Evolutionary conservation across 1,139 yeast species (phyloP).

Genomic region (Diutina neorugosa): DNA sequence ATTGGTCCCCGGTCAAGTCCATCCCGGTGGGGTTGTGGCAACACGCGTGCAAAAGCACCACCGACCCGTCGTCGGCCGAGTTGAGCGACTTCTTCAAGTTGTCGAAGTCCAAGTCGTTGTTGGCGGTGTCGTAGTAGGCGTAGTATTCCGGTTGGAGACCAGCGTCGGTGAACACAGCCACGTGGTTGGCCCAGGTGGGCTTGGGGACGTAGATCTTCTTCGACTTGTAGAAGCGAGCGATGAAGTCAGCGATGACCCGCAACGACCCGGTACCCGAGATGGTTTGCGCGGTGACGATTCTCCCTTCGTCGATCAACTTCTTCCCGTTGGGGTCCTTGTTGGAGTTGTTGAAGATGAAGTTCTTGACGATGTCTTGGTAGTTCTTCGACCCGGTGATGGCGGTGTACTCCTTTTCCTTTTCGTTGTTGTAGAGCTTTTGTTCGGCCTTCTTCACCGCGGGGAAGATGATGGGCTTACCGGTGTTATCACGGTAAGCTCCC

Average conservation of each 20-base stretch:
- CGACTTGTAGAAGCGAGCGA: slow-evolving; percentile 32
- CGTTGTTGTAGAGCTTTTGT: slow-evolving; percentile 23
- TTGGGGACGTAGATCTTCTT: slow-evolving; percentile 45
- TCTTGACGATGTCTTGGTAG: slow-evolving; percentile 36
- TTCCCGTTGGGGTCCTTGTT: slow-evolving; percentile 36
- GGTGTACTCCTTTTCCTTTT: slow-evolving; percentile 46
- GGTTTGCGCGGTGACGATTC: slow-evolving; percentile 46
- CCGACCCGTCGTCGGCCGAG: slow-evolving; percentile 38
- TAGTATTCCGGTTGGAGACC: slow-evolving; percentile 31
- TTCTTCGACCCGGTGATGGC: slow-evolving; percentile 40
- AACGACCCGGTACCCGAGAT: slow-evolving; percentile 51
- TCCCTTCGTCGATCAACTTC: slow-evolving; percentile 31
- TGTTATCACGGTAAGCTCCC: slow-evolving; percentile 38
- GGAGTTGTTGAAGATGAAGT: slow-evolving; percentile 39
- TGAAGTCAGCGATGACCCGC: slow-evolving; percentile 43
- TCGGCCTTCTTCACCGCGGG: slow-evolving; percentile 39
- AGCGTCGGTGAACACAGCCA: slow-evolving; percentile 41
- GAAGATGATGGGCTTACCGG: slow-evolving; percentile 36
- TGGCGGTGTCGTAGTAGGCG: slow-evolving; percentile 40
- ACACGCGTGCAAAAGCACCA: slow-evolving; percentile 80
- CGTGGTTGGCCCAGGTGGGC: slow-evolving; percentile 74
- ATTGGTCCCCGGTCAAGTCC: slow-evolving; percentile 72
- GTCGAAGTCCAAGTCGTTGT: slow-evolving; percentile 42
- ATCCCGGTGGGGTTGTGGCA: slow-evolving; percentile 97
- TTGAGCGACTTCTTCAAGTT: slow-evolving; percentile 32